Base-by-base conservation (phyloP, 2,329 filamentous ascomycete genomes). In the Periconia sp. region DNA sequence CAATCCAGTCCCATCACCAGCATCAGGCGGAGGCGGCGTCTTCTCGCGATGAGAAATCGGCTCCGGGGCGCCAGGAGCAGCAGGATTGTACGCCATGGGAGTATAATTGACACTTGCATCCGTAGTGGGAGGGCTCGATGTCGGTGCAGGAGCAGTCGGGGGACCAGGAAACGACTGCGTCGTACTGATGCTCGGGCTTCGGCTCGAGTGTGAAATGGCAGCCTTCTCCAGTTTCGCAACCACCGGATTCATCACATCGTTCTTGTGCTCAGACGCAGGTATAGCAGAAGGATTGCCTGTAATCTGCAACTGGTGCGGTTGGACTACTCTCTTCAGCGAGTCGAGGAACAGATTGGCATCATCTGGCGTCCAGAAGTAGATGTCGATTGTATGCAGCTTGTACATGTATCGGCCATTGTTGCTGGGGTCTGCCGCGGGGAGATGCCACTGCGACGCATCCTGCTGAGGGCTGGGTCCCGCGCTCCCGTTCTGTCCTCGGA, bases 351-450 rank as follows among this genome's bases (percentile, higher is more conserved):
- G 79, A 19, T 83, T 73, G 1, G 87, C 87, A 69, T 92, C 88
- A 42, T 83, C 77, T 47, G 83, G 81, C 0, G 84, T 89, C 86
- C 87, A 91, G 61, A 92, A 87, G 72, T 92, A 92, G 11, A 92
- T 73, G 61, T 92, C 88, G 43, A 92, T 66, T 0, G 85, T 86
- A 63, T 89, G 84, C 6, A 92, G 78, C 63, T 83, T 84, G 72
- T 90, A 90, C 75, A 90, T 82, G 66, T 90, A 91, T 66, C 87
- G 89, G 63, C 81, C 84, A 68, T 91, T 83, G 68, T 89, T 89
- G 36, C 78, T 78, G 2, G 83, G 82, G 65, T 92, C 87, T 65
- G 80, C 87, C 1, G 83, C 84, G 2, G 87, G 87, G 5, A 92
- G 77, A 67, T 89, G 86, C 88, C 88, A 92, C 66, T 90, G 70